phyloP scores from a whole-genome alignment of 2,329 filamentous ascomycete species.

The Colletotrichum sp. region DNA sequence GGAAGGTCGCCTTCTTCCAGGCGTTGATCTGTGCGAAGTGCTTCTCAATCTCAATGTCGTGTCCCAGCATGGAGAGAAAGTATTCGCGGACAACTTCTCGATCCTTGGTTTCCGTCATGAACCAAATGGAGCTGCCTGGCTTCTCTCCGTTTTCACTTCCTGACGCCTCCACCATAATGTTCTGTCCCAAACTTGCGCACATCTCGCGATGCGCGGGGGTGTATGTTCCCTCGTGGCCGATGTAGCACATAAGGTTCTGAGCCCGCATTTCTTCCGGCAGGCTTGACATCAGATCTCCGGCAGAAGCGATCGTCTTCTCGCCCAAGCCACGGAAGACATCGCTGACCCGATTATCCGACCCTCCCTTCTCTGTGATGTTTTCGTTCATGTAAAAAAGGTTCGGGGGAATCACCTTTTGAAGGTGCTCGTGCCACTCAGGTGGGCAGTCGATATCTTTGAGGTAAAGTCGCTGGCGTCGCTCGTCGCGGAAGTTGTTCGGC shows the following conservation, averaged over 20 bases:
- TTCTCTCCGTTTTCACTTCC: conserved; percentile 74
- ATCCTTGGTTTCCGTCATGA: conserved; percentile 97
- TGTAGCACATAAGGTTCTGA: conserved; percentile 97
- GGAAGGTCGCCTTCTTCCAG: conserved; percentile 94
- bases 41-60: conserved; percentile 96
- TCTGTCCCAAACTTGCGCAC: conserved; percentile 95
- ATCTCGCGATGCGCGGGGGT: conserved; percentile 96
- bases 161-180: conserved; percentile 97
- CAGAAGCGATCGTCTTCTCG: conserved; percentile 65
- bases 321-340: conserved; percentile 50
- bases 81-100: conserved; percentile 90
- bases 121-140: conserved; percentile 93
- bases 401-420: conserved; percentile 79
- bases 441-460: conserved; percentile 98
- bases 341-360: conserved; percentile 22
- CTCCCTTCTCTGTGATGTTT: conserved; percentile 59
- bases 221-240: conserved; percentile 96
- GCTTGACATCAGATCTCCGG: conserved; percentile 95
- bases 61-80: conserved; percentile 89
- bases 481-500: conserved; percentile 76
- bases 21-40: conserved; percentile 96
- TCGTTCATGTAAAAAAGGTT: conserved; percentile 92
- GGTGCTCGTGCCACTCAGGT: conserved; percentile 79
- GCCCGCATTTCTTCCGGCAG: conserved; percentile 87
- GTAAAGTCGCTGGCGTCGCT: conserved; percentile 85